These are phyloP conservation scores for Populus tremula DNA, from an alignment of 345 rosid species.

Conservation along the genomic window DNA sequence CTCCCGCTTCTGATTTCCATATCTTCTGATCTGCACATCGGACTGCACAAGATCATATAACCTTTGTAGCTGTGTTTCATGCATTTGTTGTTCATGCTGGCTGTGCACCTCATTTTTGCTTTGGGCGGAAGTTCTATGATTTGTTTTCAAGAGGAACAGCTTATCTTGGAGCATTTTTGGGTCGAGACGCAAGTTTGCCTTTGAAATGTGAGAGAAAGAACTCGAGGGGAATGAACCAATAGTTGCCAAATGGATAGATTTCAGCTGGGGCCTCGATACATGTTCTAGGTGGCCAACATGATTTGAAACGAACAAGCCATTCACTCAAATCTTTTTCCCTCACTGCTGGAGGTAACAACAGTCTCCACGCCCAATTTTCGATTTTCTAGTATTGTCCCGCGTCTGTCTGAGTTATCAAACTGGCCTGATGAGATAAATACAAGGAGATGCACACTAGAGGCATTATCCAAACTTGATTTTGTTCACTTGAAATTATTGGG, in stretches of 20 bases:
- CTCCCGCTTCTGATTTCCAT: conserved; percentile 75
- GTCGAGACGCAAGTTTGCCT: neutral
- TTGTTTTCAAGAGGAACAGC: conserved; percentile 1
- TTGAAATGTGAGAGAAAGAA: neutral
- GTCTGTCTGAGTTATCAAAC: neutral
- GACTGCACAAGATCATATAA: conserved; percentile 57
- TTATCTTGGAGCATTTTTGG: neutral
- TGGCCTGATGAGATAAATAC: neutral
- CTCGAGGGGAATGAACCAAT: neutral
- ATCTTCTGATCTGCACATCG: conserved; percentile 81
- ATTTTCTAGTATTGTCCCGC: neutral
- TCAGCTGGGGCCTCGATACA: neutral
- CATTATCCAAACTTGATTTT: neutral
- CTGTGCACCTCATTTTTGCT: neutral
- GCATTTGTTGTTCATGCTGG: neutral
- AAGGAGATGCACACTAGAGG: neutral
- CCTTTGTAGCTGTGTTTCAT: neutral
- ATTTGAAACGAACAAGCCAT: neutral
- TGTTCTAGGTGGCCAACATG: neutral
- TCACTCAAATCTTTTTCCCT: neutral
- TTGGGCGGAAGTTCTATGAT: too few species aligned
- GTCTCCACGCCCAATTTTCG: neutral
- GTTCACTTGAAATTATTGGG: neutral
- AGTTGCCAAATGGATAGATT: neutral
- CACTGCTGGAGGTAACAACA: neutral